phyloP scores from a whole-genome alignment of 495 filamentous ascomycete genomes.

The Penicillium nucicola region DNA sequence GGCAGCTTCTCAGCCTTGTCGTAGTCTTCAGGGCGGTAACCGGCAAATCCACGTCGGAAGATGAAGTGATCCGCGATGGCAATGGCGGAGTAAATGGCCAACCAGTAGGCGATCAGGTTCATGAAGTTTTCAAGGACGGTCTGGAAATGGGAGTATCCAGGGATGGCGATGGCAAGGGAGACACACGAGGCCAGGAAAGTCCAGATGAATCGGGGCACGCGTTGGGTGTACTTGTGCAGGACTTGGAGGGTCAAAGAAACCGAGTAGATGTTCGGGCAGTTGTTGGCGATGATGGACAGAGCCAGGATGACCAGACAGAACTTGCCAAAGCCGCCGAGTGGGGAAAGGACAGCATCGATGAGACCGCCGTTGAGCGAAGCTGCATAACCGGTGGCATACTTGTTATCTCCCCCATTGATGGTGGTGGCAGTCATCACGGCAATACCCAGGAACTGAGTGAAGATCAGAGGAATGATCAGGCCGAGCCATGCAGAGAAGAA shows the following conservation, averaged over 20 bases:
- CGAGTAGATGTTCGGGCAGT: slow-evolving; percentile 88
- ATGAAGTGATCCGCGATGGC: slow-evolving; percentile 72
- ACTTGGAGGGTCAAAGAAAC: slow-evolving; percentile 74
- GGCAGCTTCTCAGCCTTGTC: slow-evolving; percentile 59
- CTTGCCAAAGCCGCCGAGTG: slow-evolving; percentile 71
- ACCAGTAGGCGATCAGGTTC: slow-evolving; percentile 78
- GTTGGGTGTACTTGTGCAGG: slow-evolving; percentile 58
- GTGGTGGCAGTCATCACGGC: slow-evolving; percentile 65
- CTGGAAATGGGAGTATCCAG: slow-evolving; percentile 73
- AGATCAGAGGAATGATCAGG: slow-evolving; percentile 67
- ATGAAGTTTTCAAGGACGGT: slow-evolving; percentile 74
- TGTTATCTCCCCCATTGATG: slow-evolving; percentile 44
- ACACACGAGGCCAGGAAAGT: slow-evolving; percentile 62
- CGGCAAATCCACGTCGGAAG: slow-evolving; percentile 62
- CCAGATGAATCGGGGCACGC: slow-evolving; percentile 77
- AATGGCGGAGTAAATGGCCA: slow-evolving; percentile 77
- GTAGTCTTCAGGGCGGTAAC: slow-evolving; percentile 63
- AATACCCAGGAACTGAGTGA: slow-evolving; percentile 76
- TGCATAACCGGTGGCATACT: slow-evolving; percentile 59
- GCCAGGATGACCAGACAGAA: slow-evolving; percentile 81
- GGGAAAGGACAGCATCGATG: slow-evolving; percentile 62
- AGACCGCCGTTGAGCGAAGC: slow-evolving; percentile 68
- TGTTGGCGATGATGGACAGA: slow-evolving; percentile 77
- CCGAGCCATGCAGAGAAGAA: slow-evolving; percentile 71
- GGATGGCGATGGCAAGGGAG: slow-evolving; percentile 74